Conservation (phyloP, 345 rosid species). For the Gossypium longicalyx region DNA sequence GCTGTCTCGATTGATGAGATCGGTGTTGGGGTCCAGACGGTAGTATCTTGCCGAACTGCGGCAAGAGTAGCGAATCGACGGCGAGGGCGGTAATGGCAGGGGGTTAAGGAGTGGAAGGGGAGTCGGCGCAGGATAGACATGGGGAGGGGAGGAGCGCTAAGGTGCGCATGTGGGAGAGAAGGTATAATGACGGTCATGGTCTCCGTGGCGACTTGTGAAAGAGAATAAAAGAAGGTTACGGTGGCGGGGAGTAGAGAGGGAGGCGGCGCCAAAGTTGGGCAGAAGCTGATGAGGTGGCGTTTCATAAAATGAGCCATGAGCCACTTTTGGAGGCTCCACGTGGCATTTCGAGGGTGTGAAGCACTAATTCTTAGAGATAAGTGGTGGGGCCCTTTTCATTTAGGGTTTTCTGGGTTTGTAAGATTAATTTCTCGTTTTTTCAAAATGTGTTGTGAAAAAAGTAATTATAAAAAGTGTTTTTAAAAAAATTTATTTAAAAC, state of each 20-base stretch:
- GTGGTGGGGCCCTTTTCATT: neutral
- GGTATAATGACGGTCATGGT: constrained; percentile 36
- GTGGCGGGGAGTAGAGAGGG: constrained; percentile 20
- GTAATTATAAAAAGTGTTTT: too few species aligned
- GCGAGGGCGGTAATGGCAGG: constrained; percentile 20
- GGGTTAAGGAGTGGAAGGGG: constrained; percentile 25
- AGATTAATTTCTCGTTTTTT: neutral
- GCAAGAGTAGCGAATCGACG: constrained; percentile 47
- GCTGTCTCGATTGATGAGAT: constrained; percentile 56
- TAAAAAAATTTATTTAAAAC: too few species aligned
- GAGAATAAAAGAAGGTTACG: constrained; percentile 11
- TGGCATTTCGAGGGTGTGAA: constrained; percentile 19
- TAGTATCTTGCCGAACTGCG: constrained; percentile 68
- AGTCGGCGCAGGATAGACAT: constrained; percentile 72
- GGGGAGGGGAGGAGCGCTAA: constrained; percentile 42
- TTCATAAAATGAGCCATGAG: constrained; percentile 1
- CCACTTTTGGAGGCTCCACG: constrained; percentile 27
- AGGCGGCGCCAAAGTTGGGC: constrained; percentile 35
- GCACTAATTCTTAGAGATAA: constrained; percentile 14
- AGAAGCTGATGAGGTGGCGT: constrained; percentile 34
- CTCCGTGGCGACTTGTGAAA: neutral
- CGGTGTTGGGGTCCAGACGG: constrained; percentile 67
- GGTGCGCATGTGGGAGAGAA: constrained; percentile 40
- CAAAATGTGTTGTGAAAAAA: too few species aligned
- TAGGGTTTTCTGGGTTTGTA: neutral